Conservation (phyloP, 768 basidiomycete genomes). For the Lepiota venenata region DNA sequence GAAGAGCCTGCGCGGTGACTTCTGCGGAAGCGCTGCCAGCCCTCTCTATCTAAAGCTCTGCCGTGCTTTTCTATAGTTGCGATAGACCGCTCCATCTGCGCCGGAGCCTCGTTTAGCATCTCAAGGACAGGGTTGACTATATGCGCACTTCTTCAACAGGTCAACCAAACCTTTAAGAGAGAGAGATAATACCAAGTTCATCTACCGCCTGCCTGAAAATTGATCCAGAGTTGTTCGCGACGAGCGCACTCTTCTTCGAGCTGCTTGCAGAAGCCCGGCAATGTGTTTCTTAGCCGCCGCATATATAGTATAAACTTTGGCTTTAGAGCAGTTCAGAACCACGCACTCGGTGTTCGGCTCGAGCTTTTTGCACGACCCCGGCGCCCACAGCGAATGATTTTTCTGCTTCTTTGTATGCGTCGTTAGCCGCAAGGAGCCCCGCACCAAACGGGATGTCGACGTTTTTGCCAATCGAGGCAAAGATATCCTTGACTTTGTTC, state of each 20-base stretch:
- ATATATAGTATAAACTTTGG: neutral
- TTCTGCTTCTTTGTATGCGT: slow-evolving; percentile 53
- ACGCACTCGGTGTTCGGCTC: slow-evolving; percentile 37
- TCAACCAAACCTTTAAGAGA: neutral
- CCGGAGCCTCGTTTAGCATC: slow-evolving; percentile 42
- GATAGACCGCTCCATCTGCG: slow-evolving; percentile 49
- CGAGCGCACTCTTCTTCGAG: slow-evolving; percentile 46
- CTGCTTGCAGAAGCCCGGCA: slow-evolving; percentile 34
- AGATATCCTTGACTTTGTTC: slow-evolving; percentile 42
- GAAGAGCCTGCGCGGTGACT: slow-evolving; percentile 25
- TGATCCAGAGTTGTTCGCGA: slow-evolving; percentile 48
- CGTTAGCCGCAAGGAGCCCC: slow-evolving; percentile 52
- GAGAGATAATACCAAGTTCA: slow-evolving; percentile 39
- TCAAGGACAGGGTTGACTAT: slow-evolving; percentile 43
- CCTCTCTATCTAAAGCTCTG: slow-evolving; percentile 38
- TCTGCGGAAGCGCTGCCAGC: slow-evolving; percentile 16
- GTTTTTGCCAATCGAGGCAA: slow-evolving; percentile 32
- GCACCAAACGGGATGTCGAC: slow-evolving; percentile 34
- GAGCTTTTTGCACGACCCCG: slow-evolving; percentile 40
- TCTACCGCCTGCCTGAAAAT: slow-evolving; percentile 42
- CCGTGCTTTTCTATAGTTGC: slow-evolving; percentile 50
- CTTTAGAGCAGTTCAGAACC: slow-evolving; percentile 17
- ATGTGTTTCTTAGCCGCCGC: slow-evolving; percentile 39
- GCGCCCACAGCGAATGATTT: slow-evolving; percentile 27
- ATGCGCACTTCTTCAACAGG: slow-evolving; percentile 9